Conservation (phyloP, 306 rosid species). For the Glycyrrhiza uralensis region DNA sequence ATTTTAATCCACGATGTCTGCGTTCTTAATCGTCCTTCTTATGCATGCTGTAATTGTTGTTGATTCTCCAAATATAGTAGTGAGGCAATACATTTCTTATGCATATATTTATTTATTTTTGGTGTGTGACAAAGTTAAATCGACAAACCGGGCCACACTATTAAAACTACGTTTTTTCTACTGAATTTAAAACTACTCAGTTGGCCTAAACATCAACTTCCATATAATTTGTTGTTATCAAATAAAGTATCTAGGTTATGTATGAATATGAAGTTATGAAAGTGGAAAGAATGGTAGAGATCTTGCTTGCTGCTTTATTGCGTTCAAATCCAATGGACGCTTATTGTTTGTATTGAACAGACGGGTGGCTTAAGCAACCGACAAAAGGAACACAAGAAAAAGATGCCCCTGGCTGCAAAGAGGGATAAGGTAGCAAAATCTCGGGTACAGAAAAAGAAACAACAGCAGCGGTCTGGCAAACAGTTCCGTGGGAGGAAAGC, state of each 20-base stretch:
- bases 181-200: no score
- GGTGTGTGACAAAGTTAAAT: background rate
- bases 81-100: background rate
- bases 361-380: conserved; percentile 82
- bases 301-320: background rate
- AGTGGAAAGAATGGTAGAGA: background rate
- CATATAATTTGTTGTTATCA: background rate
- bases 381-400: conserved; percentile 84
- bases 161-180: background rate
- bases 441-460: conserved; percentile 50
- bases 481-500: conserved; percentile 80
- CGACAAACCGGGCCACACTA: background rate
- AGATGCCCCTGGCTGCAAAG: conserved; percentile 75
- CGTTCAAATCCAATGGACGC: background rate
- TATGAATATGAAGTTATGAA: background rate
- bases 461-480: conserved; percentile 50
- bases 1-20: background rate
- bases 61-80: background rate
- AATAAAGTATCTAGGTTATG: background rate
- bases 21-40: background rate
- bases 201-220: background rate
- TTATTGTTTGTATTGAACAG: conserved; percentile 37
- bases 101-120: background rate
- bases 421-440: conserved; percentile 48
- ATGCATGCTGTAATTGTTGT: background rate